Percentiles rank a stretch among this genome's conserved stretches.
These are phyloP conservation scores for Sphaerostilbella broomeana DNA, from an alignment of 2,329 filamentous ascomycete genomes.

Conservation along the genomic window DNA sequence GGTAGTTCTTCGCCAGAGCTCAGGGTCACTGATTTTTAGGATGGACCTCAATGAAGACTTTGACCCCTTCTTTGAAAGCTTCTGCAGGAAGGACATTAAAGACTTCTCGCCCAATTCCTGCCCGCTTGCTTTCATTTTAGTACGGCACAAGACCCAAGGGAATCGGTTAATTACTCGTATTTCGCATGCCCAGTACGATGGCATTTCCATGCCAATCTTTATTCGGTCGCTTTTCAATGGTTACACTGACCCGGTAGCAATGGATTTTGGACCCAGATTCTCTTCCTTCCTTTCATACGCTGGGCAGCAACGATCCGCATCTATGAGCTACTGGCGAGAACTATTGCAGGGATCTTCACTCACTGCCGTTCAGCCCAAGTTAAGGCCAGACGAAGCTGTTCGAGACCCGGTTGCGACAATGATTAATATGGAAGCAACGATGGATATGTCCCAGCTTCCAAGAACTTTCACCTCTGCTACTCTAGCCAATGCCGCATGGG, in stretches of 20 bases:
- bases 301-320: not conserved
- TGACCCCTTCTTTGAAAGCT: constrained; percentile 10
- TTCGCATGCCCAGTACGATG: constrained; percentile 44
- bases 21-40: constrained; percentile 8
- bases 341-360: constrained; percentile 32
- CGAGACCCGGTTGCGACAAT: not conserved
- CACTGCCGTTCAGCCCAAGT: constrained; percentile 15
- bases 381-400: not conserved
- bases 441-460: constrained; percentile 4
- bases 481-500: constrained; percentile 35
- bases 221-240: constrained; percentile 30
- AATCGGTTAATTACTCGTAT: constrained; percentile 22
- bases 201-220: constrained; percentile 36
- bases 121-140: constrained; percentile 14
- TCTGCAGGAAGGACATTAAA: constrained; percentile 11
- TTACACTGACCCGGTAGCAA: constrained; percentile 25
- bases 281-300: constrained; percentile 10
- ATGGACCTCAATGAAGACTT: constrained; percentile 8
- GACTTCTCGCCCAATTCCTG: constrained; percentile 6
- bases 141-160: constrained; percentile 15
- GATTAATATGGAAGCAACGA: constrained; percentile 1
- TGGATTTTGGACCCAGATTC: constrained; percentile 20
- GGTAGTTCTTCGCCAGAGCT: constrained; percentile 16
- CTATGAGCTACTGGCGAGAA: constrained; percentile 35
- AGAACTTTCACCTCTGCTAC: constrained; percentile 23